Percentiles rank a stretch among this genome's conserved stretches.
Conservation (phyloP, 1,139 yeast species). For the Zygoascus meyerae region DNA sequence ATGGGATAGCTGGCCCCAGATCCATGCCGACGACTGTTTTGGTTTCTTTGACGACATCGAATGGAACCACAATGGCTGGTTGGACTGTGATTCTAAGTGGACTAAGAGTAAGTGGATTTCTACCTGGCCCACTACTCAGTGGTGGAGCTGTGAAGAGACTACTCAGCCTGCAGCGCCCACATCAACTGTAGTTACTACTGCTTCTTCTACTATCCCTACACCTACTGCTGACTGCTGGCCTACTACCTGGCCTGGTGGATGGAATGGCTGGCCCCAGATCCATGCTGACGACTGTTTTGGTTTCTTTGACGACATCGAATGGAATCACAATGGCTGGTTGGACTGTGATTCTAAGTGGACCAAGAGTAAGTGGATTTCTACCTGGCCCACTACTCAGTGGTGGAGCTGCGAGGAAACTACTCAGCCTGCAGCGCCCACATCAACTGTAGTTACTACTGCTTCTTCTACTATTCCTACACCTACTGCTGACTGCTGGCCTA, state of each 20-base stretch:
- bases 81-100: not conserved
- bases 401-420: slow-evolving; percentile 1
- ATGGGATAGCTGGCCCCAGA: slow-evolving; percentile 7
- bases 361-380: slow-evolving; percentile 3
- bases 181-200: slow-evolving; percentile 1
- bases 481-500: slow-evolving; percentile 4
- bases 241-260: slow-evolving; percentile 3
- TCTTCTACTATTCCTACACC: slow-evolving; percentile 4
- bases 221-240: slow-evolving; percentile 8
- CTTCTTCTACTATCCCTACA: slow-evolving; percentile 1
- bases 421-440: slow-evolving; percentile 6
- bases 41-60: slow-evolving; percentile 6
- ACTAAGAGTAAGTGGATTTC: slow-evolving; percentile 4
- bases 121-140: slow-evolving; percentile 6
- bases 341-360: not conserved
- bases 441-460: slow-evolving; percentile 2
- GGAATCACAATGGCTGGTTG: not conserved
- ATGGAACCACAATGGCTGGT: not conserved
- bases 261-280: slow-evolving; percentile 9
- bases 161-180: not conserved
- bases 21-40: slow-evolving; percentile 12
- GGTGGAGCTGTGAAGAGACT: slow-evolving; percentile 7
- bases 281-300: slow-evolving; percentile 10
- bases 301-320: slow-evolving; percentile 4
- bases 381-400: slow-evolving; percentile 6